Evolutionary conservation across 768 basidiomycete species (phyloP).

Genomic region (Mycena albidolilacea): DNA sequence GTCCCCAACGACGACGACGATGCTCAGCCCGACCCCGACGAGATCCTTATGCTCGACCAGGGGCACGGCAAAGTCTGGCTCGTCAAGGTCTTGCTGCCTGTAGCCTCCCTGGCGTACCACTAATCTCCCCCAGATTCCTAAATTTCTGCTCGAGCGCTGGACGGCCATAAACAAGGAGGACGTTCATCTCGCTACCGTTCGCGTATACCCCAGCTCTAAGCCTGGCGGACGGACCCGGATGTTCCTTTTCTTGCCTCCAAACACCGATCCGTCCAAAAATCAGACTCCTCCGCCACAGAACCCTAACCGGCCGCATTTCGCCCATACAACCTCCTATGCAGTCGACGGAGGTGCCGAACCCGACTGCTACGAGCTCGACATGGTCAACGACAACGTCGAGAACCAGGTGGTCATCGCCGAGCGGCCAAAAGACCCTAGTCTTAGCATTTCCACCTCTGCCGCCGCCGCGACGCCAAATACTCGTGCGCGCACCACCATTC

Average conservation of each 20-base stretch:
- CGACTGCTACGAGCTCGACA: slow-evolving; percentile 89
- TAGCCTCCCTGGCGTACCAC: not conserved
- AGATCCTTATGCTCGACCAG: slow-evolving; percentile 83
- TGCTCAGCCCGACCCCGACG: slow-evolving; percentile 83
- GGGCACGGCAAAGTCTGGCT: slow-evolving; percentile 87
- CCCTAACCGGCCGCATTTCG: slow-evolving; percentile 57
- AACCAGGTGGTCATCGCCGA: slow-evolving; percentile 92
- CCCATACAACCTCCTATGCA: slow-evolving; percentile 49
- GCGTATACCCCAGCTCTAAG: slow-evolving; percentile 72
- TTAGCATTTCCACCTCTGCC: slow-evolving; percentile 53
- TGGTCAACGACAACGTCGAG: slow-evolving; percentile 87
- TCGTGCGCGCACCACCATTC: slow-evolving; percentile 81
- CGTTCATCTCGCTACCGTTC: slow-evolving; percentile 86
- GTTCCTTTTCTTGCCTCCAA: slow-evolving; percentile 75
- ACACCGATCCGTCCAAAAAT: slow-evolving; percentile 58
- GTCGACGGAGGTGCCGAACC: slow-evolving; percentile 57
- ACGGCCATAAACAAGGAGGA: slow-evolving; percentile 80
- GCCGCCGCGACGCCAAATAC: slow-evolving; percentile 62
- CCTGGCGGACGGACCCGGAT: slow-evolving; percentile 65
- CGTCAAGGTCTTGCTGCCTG: slow-evolving; percentile 73
- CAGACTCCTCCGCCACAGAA: slow-evolving; percentile 35
- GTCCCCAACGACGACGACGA: slow-evolving; percentile 66
- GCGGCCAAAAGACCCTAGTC: slow-evolving; percentile 75
- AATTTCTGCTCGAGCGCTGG: slow-evolving; percentile 91
- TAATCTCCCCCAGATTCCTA: slow-evolving; percentile 74